Evolutionary conservation across 352 stramenopile species (phyloP).

Genomic region (Phytopythium delawarense): DNA sequence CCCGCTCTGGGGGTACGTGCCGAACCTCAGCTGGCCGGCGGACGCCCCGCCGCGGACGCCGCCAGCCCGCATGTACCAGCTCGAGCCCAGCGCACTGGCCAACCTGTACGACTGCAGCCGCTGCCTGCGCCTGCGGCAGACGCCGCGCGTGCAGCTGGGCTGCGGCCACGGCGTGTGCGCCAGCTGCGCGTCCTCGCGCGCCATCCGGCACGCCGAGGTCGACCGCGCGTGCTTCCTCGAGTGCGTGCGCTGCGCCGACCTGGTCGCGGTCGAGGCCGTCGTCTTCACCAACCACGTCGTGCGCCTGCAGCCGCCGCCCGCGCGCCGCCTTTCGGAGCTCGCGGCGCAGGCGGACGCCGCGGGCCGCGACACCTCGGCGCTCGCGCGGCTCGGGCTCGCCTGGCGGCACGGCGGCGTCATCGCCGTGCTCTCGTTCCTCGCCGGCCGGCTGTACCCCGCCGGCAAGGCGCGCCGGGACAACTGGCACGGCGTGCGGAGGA

Average conservation of each 20-base stretch:
- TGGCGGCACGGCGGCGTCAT: conserved; percentile 45
- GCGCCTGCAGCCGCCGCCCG: conserved; percentile 30
- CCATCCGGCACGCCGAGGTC: conserved; percentile 39
- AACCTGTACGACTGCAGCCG: conserved; percentile 63
- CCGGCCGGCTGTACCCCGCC: conserved; percentile 22
- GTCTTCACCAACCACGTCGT: conserved; percentile 57
- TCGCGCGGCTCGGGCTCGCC: conserved; percentile 12
- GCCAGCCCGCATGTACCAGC: conserved; percentile 25
- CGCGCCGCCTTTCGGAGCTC: conserved; percentile 30
- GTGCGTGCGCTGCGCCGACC: conserved; percentile 43
- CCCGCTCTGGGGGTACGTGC: conserved; percentile 47
- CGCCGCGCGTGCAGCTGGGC: conserved; percentile 55
- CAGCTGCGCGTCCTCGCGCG: conserved; percentile 42
- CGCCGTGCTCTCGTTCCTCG: conserved; percentile 36
- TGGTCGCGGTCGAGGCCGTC: conserved; percentile 51
- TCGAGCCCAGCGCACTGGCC: conserved; percentile 23
- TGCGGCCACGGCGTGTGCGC: conserved; percentile 63
- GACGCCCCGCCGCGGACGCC: conserved; percentile 4
- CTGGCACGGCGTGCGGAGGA: conserved; percentile 3
- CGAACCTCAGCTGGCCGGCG: not conserved
- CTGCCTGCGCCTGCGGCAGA: conserved; percentile 46
- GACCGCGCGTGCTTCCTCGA: conserved; percentile 44
- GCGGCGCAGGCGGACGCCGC: conserved; percentile 6
- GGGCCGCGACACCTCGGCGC: not conserved
- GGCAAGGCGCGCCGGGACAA: not conserved